Conservation (phyloP, 345 rosid genomes). For the Bruguiera parviflora region DNA sequence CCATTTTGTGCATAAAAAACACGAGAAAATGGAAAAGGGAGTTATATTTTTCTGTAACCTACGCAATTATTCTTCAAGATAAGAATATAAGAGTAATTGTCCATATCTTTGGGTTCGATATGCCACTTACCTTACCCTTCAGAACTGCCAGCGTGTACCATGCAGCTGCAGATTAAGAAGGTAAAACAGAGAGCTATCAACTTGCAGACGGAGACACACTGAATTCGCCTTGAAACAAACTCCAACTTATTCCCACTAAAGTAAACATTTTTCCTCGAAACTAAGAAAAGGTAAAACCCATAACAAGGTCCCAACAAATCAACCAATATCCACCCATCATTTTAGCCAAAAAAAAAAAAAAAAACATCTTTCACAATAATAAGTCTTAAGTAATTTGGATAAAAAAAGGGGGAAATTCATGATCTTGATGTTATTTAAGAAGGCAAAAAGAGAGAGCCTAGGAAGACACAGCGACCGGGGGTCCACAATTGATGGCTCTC, state of each 20-base stretch:
- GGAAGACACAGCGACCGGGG: constrained; percentile 74
- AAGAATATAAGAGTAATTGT: no score
- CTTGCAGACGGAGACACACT: background rate
- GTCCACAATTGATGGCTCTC: constrained; percentile 57
- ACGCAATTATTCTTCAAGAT: no score
- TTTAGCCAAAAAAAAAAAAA: constrained; percentile 13
- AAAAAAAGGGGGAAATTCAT: background rate
- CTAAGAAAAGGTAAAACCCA: background rate
- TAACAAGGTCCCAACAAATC: constrained; percentile 29
- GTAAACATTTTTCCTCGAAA: constrained; percentile 5
- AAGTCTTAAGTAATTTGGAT: background rate
- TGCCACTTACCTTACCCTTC: background rate
- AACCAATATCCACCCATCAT: constrained; percentile 36
- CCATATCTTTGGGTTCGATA: no score
- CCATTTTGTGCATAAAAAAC: no score
- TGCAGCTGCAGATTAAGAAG: background rate
- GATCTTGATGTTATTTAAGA: background rate
- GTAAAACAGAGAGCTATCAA: background rate
- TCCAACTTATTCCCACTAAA: constrained; percentile 24
- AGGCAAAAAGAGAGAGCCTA: constrained; percentile 18
- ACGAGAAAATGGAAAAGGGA: no score
- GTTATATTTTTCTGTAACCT: no score
- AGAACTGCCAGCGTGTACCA: background rate
- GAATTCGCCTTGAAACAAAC: background rate
- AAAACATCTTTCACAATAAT: constrained; percentile 6